Evolutionary conservation across 2,329 filamentous ascomycete genomes (phyloP), one percentile per base, ranked within the genome.

Genomic region (Cercospora sesami): DNA sequence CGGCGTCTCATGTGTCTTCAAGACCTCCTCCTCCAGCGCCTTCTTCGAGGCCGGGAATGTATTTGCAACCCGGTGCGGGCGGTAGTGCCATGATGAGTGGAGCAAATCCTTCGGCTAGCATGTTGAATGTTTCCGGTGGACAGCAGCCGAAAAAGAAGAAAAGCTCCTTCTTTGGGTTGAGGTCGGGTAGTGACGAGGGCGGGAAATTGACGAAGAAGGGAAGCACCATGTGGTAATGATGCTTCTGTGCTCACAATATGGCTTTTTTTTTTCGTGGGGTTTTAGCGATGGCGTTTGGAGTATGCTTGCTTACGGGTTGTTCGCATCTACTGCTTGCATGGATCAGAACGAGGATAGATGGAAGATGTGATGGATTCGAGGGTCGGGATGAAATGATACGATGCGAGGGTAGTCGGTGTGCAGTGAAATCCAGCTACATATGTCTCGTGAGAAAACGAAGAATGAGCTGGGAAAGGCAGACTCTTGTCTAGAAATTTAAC

Each of bases 151-250:
- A 69, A 64, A 76, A 74, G 71, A 77, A 78, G 73, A 80, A 78
- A 74, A 79, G 75, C 68, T 77, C 74, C 65, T 79, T 80, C 65
- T 80, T 77, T 64, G 77, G 78, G 1, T 63, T 80, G 67, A 74
- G 77, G 60, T 75, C 75, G 60, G 77, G 76, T 28, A 65, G 61
- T 39, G 64, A 31, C 12, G 51, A 60, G 26, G 21, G 71, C 55
- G 59, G 67, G 63, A 80, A 78, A 64, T 69, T 82, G 68, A 75
- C 74, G 65, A 83, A 82, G 75, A 83, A 83, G 73, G 76, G 79
- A 66, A 82, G 80, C 69, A 78, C 80, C 58, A 80, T 82, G 78
- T 83, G 81, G 73, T n/a, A n/a, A n/a, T 51, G 31, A 55, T 16
- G 23, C 5, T 26, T 26, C 18, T 7, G 14, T 5, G 26, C 55